These are phyloP conservation scores for Pseudocercospora macadamiae DNA, from an alignment of 2,329 filamentous ascomycete species.

Conservation along the genomic window DNA sequence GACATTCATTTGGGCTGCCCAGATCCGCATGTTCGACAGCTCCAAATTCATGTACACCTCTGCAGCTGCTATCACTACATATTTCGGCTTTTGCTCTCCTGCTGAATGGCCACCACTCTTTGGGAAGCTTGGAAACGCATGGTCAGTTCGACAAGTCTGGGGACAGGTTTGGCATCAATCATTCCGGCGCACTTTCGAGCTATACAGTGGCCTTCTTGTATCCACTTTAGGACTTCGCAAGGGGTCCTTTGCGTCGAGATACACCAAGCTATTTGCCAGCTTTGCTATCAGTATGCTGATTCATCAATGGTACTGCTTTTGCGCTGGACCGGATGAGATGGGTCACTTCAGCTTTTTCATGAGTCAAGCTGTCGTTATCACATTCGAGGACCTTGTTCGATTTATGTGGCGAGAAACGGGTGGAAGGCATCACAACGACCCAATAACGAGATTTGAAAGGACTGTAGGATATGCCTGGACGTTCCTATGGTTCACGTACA, in stretches of 20 bases:
- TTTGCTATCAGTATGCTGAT: background rate
- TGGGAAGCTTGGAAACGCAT: background rate
- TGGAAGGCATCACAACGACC: background rate
- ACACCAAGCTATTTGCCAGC: constrained; percentile 4
- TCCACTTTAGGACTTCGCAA: background rate
- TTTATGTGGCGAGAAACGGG: background rate
- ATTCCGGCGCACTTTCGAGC: background rate
- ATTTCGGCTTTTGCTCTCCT: background rate
- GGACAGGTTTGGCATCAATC: background rate
- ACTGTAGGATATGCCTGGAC: constrained; percentile 4
- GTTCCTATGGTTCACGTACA: constrained; percentile 6
- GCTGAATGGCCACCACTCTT: constrained; percentile 3
- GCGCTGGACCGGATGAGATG: constrained; percentile 3
- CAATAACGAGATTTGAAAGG: background rate
- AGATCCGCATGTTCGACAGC: constrained; percentile 2
- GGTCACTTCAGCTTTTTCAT: constrained; percentile 7
- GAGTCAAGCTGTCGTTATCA: constrained; percentile 4
- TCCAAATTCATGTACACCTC: constrained; percentile 2
- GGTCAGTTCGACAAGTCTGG: background rate
- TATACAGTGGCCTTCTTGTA: background rate
- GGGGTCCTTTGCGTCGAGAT: background rate
- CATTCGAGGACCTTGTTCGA: background rate
- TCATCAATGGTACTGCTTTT: background rate
- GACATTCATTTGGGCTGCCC: background rate
- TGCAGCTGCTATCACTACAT: background rate